These are phyloP conservation scores for Leishmania arabica DNA, from an alignment of 208 protist genomes.

Conservation along the genomic window DNA sequence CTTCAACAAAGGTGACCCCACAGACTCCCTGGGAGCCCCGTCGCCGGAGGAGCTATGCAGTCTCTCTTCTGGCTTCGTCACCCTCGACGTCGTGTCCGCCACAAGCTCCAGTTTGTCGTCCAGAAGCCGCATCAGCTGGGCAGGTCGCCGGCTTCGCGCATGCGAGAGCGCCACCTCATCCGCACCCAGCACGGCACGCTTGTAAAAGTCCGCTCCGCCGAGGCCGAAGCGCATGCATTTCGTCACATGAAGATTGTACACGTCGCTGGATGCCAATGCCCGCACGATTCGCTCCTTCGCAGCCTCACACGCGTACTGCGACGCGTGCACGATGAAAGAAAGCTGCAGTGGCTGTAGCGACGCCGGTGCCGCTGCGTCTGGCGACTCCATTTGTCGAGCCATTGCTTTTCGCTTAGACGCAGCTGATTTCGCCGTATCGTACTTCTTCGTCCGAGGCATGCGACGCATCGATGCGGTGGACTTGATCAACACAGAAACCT, in stretches of 20 bases:
- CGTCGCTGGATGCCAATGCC: neutral
- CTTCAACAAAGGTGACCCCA: neutral
- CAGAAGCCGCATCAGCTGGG: constrained; percentile 25
- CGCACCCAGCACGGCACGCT: neutral
- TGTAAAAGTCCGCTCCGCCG: neutral
- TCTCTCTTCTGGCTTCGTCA: neutral
- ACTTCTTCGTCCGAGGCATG: neutral
- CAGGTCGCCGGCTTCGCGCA: constrained; percentile 7
- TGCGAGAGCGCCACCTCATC: constrained; percentile 2
- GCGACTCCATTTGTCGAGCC: no score
- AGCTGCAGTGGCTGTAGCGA: constrained; percentile 12
- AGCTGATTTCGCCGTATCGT: neutral
- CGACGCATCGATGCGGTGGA: constrained; percentile 1
- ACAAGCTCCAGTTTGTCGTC: constrained; percentile 10
- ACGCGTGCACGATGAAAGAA: constrained; percentile 15
- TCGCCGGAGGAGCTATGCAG: neutral
- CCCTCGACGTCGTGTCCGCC: neutral
- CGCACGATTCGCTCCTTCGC: constrained; percentile 11
- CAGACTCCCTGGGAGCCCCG: neutral
- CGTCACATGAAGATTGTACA: constrained; percentile 24
- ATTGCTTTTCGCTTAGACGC: neutral
- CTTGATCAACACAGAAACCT: constrained; percentile 8
- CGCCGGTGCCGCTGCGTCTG: neutral
- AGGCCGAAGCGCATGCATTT: constrained; percentile 21
- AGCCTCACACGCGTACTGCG: constrained; percentile 14